Percentiles rank a stretch among this genome's conserved stretches.
These are phyloP conservation scores for Tolypocladium cylindrosporum DNA, from an alignment of 2,329 filamentous ascomycete genomes.

Conservation along the genomic window DNA sequence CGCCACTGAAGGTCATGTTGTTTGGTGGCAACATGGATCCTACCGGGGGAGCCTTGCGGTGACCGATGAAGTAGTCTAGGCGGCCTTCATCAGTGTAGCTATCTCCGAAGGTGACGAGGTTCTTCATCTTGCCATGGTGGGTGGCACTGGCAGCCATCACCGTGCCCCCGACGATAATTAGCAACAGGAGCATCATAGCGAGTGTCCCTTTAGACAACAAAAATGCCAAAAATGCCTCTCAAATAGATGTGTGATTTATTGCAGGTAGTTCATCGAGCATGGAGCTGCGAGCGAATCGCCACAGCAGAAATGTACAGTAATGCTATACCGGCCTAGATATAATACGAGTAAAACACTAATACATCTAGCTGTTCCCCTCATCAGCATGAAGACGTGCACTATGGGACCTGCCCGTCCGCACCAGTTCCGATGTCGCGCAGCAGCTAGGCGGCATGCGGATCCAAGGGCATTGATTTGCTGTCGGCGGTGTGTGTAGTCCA, in stretches of 20 bases:
- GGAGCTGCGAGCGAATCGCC: neutral
- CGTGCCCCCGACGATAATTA: neutral
- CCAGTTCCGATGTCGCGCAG: neutral
- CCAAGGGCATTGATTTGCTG: neutral
- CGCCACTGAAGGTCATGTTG: slow-evolving; percentile 51
- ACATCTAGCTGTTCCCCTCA: neutral
- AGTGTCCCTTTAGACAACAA: neutral
- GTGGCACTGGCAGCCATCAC: neutral
- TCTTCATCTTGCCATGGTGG: slow-evolving; percentile 19
- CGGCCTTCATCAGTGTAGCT: slow-evolving; percentile 69
- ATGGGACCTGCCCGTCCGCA: neutral
- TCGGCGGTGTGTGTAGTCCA: neutral
- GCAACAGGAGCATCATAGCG: neutral
- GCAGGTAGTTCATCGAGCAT: neutral
- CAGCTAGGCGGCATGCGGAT: neutral
- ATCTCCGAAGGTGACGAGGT: slow-evolving; percentile 62
- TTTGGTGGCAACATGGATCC: slow-evolving; percentile 37
- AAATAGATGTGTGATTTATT: neutral
- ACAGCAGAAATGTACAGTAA: neutral
- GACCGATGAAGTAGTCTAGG: slow-evolving; percentile 51
- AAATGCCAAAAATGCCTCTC: neutral
- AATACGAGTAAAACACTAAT: neutral
- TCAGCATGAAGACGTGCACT: neutral
- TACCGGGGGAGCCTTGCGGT: slow-evolving; percentile 51
- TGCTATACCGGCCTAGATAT: neutral